Evolutionary conservation across 2,329 filamentous ascomycete genomes (phyloP), one percentile per base, ranked within the genome.

Genomic region (Gaeumannomyces tritici): DNA sequence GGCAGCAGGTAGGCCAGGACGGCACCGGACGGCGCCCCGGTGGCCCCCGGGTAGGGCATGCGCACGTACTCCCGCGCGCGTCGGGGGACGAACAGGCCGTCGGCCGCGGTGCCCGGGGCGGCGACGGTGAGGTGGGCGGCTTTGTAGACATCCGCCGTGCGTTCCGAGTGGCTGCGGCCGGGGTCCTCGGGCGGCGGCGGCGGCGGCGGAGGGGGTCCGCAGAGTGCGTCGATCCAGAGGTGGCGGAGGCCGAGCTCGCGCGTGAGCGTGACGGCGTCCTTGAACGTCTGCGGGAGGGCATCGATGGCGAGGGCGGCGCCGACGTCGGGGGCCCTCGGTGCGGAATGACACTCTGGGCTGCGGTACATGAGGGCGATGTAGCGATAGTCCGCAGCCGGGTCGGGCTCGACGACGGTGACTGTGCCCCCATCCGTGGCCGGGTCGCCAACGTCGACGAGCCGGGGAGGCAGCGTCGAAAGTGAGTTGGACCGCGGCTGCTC

Each of bases 101-200:
- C 35, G 1, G 58, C 58, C 7, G 58, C 31, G 31, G 31, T 35
- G 12, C 33, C 58, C 9, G 58, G 51, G 3, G 58, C 33, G 26
- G 58, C 26, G 28, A 60, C 27, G 33, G 28, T 47, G 31, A 60
- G 35, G 35, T 60, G 24, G 27, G 58, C 58, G 18, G 28, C 21
- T 42, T 42, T 18, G 58, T 60, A 60, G n/a, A 60, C 35, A 13
- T 27, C 28, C n/a, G 35, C 58, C 12, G 28, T 15, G 35, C 26
- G 35, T 47, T 51, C 35, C 31, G 58, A 59, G 21, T 51, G 31
- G 21, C 24, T 65, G 89, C 87, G 79, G 89, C 90, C 56, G 77
- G 81, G 7, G 77, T 92, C 68, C 87, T 97, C 76, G 97, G 97
- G 21, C 28, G 47, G 12, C 33, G 18, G n/a, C n/a, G n/a, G n/a